Evolutionary conservation across 208 protist genomes (phyloP), one percentile per base, ranked within the genome.

Genomic region (Plasmodiophora brassicae): DNA sequence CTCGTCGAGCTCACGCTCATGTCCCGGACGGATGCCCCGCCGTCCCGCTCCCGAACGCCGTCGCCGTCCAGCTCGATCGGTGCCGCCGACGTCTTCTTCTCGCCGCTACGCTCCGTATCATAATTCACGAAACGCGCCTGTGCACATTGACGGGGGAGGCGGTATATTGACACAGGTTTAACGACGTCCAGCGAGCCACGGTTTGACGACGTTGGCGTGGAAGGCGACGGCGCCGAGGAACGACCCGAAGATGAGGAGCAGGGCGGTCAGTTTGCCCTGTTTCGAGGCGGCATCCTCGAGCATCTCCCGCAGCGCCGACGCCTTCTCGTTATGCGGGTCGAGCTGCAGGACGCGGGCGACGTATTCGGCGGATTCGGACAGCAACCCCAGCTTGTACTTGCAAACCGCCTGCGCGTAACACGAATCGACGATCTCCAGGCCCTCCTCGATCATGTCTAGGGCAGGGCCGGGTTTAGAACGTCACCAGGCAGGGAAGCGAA

Each of bases 381-480:
- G 65, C n/a, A 78, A 78, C 32, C 65, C 65, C 14, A 78, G 65
- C n/a, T 78, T 78, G n/a, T 44, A 78, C 41, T 78, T 78, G n/a
- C 65, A 78, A 78, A 78, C 65, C 20, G 65, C 65, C n/a, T 78
- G 65, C 20, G 65, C 65, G 41, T 78, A 78, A 38, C 65, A 78
- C 5, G 65, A 78, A 8, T 78, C 65, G 20, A 36, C 65, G 65
- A 78, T 78, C n/a, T 14, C 10, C 65, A 78, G 41, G 10, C 65
- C 65, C n/a, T 78, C 65, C n/a, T 78, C 65, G 65, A 78, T 78
- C 65, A 78, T 78, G n/a, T 78, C 65, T 78, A 32, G n/a, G n/a
- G n/a, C 65, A 38, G 5, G 41, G 5, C 32, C 32, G 10, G 5
- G 5, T 78, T 32, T 5, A 78, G 10, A n/a, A 38, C 20, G n/a